These are phyloP conservation scores for Chaetomiaceae sp. DNA, from an alignment of 2,329 filamentous ascomycete species.

Conservation along the genomic window DNA sequence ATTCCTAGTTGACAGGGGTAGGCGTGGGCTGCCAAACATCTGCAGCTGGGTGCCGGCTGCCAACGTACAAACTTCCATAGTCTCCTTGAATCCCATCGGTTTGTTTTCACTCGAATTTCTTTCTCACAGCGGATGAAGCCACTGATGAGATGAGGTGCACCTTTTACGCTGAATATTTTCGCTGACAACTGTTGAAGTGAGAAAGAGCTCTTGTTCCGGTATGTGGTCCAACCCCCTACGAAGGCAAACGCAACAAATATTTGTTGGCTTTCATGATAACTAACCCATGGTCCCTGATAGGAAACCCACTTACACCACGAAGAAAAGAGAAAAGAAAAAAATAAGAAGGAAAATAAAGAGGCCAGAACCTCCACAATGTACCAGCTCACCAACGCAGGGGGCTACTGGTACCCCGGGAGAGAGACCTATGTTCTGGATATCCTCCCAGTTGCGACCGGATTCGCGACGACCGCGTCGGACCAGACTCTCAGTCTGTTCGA, in stretches of 20 bases:
- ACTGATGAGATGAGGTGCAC: too few relatives aligned
- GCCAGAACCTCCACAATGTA: slow-evolving; percentile 34
- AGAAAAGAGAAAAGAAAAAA: too few relatives aligned
- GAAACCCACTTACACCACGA: slow-evolving; percentile 4
- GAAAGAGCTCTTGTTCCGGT: neutral
- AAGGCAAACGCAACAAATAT: neutral
- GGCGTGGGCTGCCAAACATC: too few relatives aligned
- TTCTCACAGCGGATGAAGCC: too few relatives aligned
- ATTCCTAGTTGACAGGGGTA: too few relatives aligned
- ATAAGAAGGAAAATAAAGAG: neutral
- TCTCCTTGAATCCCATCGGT: too few relatives aligned
- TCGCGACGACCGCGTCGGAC: slow-evolving; percentile 65
- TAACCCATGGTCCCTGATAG: too few relatives aligned
- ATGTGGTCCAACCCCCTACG: neutral
- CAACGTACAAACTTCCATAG: too few relatives aligned
- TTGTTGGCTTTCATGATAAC: too few relatives aligned
- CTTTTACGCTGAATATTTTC: too few relatives aligned
- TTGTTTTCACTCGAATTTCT: too few relatives aligned
- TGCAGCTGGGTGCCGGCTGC: neutral
- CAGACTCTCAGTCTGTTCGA: slow-evolving; percentile 64
- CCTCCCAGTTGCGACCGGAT: slow-evolving; percentile 42
- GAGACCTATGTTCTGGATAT: slow-evolving; percentile 57
- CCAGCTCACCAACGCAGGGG: slow-evolving; percentile 36
- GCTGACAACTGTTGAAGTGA: neutral
- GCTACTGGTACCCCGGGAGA: slow-evolving; percentile 35